Base-by-base conservation (phyloP, 495 filamentous ascomycete genomes). In the Melanomma pulvis-pyrius region DNA sequence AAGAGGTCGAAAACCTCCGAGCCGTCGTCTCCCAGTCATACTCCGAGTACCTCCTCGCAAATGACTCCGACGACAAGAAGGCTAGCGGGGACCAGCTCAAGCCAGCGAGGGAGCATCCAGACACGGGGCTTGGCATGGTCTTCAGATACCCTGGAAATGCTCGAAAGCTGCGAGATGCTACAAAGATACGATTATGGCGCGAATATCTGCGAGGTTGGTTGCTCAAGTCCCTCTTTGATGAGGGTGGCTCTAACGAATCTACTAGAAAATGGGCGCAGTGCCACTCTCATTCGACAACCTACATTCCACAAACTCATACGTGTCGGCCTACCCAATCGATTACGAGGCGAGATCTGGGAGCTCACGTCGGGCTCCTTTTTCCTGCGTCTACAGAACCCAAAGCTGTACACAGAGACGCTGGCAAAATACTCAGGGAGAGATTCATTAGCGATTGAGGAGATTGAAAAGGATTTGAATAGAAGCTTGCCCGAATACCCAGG, bases 301-400 rank as follows among this genome's bases (percentile, higher is more conserved):
- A 97, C 92, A 1, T 97, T 98, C 73, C 93, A 98, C 77, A 97
- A 97, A 73, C 82, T 98, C 41, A 96, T 98, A 59, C 85, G 94
- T 56, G 94, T 98, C 68, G 94, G 94, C 61, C 81, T 98, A 58
- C 94, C 94, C 1, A 98, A 98, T 79, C 84, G 93, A 21, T 81
- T 98, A 26, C 82, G 94, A 44, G 96, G 96, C 57, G 94, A 98
- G 78, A 89, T 96, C 24, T 98, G 94, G 94, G 96, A 98, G 74
- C 81, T 97, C 41, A 89, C 91, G 0, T 96, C 92, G 9, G 94
- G 94, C 24, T 96, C 93, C 3, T 78, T 98, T 25, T 97, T 90
- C 74, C 79, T 96, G 59, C 86, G 94, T 26, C 82, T 98, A 11
- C 88, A 96, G 73, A 90, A 88, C 21, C 94, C 94, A 0, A 90